Base-by-base conservation (phyloP, 495 filamentous ascomycete genomes). In the Venustampulla echinocandica region DNA sequence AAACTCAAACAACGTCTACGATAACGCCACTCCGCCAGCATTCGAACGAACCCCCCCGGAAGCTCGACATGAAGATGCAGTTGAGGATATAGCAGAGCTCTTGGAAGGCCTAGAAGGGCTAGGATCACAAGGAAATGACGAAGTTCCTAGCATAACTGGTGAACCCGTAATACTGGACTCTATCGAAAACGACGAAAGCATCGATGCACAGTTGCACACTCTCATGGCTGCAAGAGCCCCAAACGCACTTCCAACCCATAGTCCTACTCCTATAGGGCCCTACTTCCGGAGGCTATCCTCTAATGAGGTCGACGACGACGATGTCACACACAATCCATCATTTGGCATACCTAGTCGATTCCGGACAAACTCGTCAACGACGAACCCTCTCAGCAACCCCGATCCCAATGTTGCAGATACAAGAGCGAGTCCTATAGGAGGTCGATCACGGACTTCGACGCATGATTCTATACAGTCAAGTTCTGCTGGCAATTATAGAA, bases 281-380 rank as follows among this genome's bases (percentile, higher is more conserved):
- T 23, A 28, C 20, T 50, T 49, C 46, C 17, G 50, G 10, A 22
- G 46, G 7, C 44, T 50, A 13, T 21, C 39, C 19, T 36, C 47
- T 2, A 43, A 30, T 10, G 35, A 51, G 30, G 24, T 48, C n/a
- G 53, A 56, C 28, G 53, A 56, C 28, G 39, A 54, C 13, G 44
- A 51, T 44, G 32, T 54, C 9, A 51, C 57, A 4, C 47, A 54
- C 20, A 58, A 58, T 34, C 56, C 57, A 24, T 54, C 45, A 35
- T 57, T 47, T 38, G 47, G 44, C 5, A 44, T 61, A 18, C 49
- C 60, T 13, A 30, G 43, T 23, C 42, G 44, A 21, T 52, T 57
- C 39, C 48, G 47, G 7, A 49, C 52, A 5, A 48, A 43, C 15
- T 49, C 51, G 13, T 13, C 52, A 24, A 38, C 19, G 2, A 52